A percentile compares a stretch with the other conserved stretches of the same genome.
Evolutionary conservation across 768 basidiomycete species (phyloP).

Genomic region (Boletus sensibilis): DNA sequence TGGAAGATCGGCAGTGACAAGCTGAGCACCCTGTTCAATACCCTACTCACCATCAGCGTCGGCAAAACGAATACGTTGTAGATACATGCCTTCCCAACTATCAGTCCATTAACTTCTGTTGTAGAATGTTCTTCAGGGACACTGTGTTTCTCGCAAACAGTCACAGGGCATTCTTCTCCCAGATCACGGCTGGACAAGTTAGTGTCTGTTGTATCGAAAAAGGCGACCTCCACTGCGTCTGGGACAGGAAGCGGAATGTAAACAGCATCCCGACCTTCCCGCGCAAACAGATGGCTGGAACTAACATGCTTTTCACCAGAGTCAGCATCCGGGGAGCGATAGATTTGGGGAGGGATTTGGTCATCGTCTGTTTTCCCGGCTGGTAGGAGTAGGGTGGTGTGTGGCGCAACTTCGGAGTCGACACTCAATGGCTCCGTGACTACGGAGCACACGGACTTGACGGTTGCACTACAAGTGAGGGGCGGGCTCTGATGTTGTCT

Average conservation of each 20-base stretch:
- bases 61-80: background rate
- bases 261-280: background rate
- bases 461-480: background rate
- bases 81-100: slow-evolving; percentile 2
- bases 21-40: background rate
- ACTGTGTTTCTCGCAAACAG: background rate
- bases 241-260: slow-evolving; percentile 16
- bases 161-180: background rate
- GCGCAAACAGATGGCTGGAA: background rate
- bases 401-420: background rate
- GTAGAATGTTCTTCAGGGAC: background rate
- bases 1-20: background rate
- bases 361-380: background rate
- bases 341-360: background rate
- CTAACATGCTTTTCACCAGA: background rate
- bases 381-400: background rate
- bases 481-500: background rate
- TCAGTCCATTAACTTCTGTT: background rate
- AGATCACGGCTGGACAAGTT: background rate
- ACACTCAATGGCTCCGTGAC: background rate
- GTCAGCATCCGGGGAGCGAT: background rate
- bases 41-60: slow-evolving; percentile 1
- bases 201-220: slow-evolving; percentile 11
- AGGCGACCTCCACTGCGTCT: slow-evolving; percentile 14
- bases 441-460: background rate